These are phyloP conservation scores for Macrocystidia cucumis DNA, from an alignment of 1,284 basidiomycete species.

Conservation along the genomic window DNA sequence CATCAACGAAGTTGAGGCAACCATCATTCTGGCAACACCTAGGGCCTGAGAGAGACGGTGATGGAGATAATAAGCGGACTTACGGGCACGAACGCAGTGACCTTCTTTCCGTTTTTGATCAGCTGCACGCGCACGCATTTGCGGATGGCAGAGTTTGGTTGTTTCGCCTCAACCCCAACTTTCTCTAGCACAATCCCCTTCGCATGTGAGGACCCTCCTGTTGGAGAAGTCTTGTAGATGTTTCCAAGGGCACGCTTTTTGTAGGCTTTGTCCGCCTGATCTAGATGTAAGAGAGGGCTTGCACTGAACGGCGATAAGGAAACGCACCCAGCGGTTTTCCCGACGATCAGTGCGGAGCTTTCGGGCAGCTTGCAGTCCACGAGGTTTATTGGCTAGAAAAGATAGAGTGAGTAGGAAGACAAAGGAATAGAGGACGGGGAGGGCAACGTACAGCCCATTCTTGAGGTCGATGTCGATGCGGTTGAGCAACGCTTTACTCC, in stretches of 20 bases:
- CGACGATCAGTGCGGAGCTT: constrained; percentile 94
- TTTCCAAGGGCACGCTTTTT: constrained; percentile 99
- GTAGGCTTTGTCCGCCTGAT: constrained; percentile 98
- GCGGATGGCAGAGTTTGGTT: constrained; percentile 99
- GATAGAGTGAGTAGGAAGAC: constrained; percentile 11
- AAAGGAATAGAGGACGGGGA: constrained; percentile 7
- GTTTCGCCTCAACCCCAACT: constrained; percentile 91
- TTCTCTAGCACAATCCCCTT: constrained; percentile 99
- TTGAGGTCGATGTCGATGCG: constrained; percentile 45
- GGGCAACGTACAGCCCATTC: constrained; percentile 73
- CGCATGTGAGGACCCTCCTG: constrained; percentile 98
- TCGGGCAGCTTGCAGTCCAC: constrained; percentile 98
- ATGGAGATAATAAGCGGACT: constrained; percentile 17
- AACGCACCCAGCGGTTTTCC: constrained; percentile 92
- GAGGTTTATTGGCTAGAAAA: constrained; percentile 86
- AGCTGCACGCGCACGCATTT: constrained; percentile 99
- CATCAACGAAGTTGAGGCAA: constrained; percentile 98
- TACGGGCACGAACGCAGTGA: constrained; percentile 78
- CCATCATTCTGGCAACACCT: constrained; percentile 76
- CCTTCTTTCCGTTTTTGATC: constrained; percentile 99
- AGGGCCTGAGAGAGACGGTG: constrained; percentile 13
- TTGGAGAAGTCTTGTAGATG: constrained; percentile 99
- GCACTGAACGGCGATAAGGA: constrained; percentile 7
- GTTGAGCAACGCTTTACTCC: constrained; percentile 13
- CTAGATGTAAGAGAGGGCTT: constrained; percentile 11